Evolutionary conservation across 2,329 filamentous ascomycete genomes (phyloP).

Genomic region (Fusarium pseudoanthophilum): DNA sequence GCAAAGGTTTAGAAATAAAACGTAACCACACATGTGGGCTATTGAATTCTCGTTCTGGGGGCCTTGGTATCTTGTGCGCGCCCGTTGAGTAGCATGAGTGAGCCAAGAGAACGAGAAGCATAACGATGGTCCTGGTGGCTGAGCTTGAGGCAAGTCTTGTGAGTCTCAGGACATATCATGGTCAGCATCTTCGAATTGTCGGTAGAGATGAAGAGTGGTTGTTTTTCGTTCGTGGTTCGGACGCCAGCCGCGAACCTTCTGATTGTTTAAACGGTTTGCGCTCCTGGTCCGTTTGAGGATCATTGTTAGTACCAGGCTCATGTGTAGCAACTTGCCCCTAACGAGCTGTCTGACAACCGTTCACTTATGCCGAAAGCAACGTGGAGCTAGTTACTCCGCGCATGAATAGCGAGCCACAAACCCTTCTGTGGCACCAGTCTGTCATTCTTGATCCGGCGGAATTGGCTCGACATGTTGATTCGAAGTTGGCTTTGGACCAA

Average conservation of each 20-base stretch:
- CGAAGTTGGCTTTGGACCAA: background rate
- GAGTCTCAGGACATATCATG: slow-evolving; percentile 28
- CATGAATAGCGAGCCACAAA: slow-evolving; percentile 29
- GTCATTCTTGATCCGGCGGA: slow-evolving; percentile 9
- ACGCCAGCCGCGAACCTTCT: background rate
- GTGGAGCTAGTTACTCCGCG: slow-evolving; percentile 29
- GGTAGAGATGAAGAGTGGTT: background rate
- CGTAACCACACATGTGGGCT: slow-evolving; percentile 46
- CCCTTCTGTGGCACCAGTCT: slow-evolving; percentile 27
- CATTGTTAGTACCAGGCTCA: background rate
- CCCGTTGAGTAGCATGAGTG: slow-evolving; percentile 19
- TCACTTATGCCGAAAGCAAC: slow-evolving; percentile 37
- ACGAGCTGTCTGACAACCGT: slow-evolving; percentile 34
- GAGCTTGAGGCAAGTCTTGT: background rate
- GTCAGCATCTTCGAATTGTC: slow-evolving; percentile 7
- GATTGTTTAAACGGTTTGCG: slow-evolving; percentile 10
- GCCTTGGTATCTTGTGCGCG: slow-evolving; percentile 19
- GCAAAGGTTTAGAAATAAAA: slow-evolving; percentile 43
- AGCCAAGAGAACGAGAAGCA: slow-evolving; percentile 13
- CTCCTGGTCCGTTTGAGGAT: slow-evolving; percentile 13
- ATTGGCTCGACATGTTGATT: slow-evolving; percentile 13
- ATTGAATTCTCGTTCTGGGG: background rate
- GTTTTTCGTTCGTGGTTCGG: slow-evolving; percentile 9
- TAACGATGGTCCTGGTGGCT: slow-evolving; percentile 13
- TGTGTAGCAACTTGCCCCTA: slow-evolving; percentile 32